A percentile compares a stretch with the other conserved stretches of the same genome.
Conservation (phyloP, 768 basidiomycete species). For the Leccinum arenicola region DNA sequence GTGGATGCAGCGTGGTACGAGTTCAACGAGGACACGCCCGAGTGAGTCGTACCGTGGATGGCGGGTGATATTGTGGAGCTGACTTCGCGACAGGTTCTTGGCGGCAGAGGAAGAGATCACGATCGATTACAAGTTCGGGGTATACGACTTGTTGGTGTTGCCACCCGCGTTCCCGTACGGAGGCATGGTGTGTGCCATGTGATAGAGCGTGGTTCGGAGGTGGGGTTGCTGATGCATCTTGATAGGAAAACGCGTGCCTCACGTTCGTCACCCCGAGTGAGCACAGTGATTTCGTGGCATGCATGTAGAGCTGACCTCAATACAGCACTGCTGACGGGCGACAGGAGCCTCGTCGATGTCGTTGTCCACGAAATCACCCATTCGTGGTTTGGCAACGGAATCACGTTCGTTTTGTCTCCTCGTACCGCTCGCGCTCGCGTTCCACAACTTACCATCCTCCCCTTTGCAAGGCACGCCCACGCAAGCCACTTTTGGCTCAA, state of each 20-base stretch:
- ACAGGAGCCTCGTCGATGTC: conserved; percentile 85
- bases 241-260: conserved; percentile 82
- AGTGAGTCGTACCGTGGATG: conserved; percentile 36
- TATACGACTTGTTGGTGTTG: conserved; percentile 84
- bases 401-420: conserved; percentile 49
- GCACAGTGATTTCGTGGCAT: conserved; percentile 10
- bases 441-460: not conserved
- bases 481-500: conserved; percentile 86
- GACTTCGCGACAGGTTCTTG: conserved; percentile 53
- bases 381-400: conserved; percentile 89
- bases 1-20: conserved; percentile 83
- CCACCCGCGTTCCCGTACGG: conserved; percentile 93
- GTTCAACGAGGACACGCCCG: conserved; percentile 81
- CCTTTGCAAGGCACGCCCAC: conserved; percentile 50
- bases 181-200: conserved; percentile 57
- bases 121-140: conserved; percentile 75
- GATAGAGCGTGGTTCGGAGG: not conserved
- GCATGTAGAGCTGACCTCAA: not conserved
- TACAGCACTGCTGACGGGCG: conserved; percentile 77
- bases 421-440: not conserved
- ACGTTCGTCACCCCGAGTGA: conserved; percentile 85
- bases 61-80: not conserved
- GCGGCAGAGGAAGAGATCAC: conserved; percentile 67
- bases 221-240: not conserved
- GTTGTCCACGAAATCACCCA: conserved; percentile 85